Evolutionary conservation across 2,329 filamentous ascomycete species (phyloP).

Genomic region (Didymosphaeria variabile): DNA sequence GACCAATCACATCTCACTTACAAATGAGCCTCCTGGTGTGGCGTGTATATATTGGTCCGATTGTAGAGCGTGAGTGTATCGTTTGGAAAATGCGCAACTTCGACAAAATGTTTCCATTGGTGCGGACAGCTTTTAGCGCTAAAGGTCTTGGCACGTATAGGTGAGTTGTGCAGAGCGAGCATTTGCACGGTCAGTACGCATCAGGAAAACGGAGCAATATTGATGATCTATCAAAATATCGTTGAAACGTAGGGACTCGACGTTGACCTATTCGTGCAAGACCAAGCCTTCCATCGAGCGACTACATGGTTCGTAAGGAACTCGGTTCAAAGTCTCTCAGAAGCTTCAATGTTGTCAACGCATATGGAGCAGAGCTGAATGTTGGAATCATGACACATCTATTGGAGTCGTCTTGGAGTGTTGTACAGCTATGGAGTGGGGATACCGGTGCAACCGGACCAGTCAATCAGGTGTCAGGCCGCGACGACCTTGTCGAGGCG

Average conservation of each 20-base stretch:
- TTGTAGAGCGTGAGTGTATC: background rate
- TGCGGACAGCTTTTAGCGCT: slow-evolving; percentile 34
- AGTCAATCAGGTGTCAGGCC: background rate
- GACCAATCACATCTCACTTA: background rate
- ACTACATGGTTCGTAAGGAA: too few relatives aligned
- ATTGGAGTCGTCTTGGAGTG: slow-evolving; percentile 12
- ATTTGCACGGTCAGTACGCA: background rate
- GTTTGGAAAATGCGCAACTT: slow-evolving; percentile 11
- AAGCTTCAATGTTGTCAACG: too few relatives aligned
- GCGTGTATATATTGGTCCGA: background rate
- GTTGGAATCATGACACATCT: background rate
- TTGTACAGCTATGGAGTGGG: background rate
- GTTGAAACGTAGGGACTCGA: too few relatives aligned
- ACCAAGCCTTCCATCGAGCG: too few relatives aligned
- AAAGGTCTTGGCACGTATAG: slow-evolving; percentile 26
- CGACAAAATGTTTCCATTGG: slow-evolving; percentile 13
- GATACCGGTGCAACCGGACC: slow-evolving; percentile 14
- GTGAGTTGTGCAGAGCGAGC: too few relatives aligned
- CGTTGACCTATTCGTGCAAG: too few relatives aligned
- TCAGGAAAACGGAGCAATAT: too few relatives aligned
- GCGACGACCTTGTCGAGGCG: background rate
- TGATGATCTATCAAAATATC: too few relatives aligned
- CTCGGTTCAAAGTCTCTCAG: too few relatives aligned
- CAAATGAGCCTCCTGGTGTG: background rate
- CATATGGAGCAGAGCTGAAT: too few relatives aligned